Percentiles rank a stretch among this genome's conserved stretches.
Conservation (phyloP, 805 yeast species). For the Komagataella pastoris region DNA sequence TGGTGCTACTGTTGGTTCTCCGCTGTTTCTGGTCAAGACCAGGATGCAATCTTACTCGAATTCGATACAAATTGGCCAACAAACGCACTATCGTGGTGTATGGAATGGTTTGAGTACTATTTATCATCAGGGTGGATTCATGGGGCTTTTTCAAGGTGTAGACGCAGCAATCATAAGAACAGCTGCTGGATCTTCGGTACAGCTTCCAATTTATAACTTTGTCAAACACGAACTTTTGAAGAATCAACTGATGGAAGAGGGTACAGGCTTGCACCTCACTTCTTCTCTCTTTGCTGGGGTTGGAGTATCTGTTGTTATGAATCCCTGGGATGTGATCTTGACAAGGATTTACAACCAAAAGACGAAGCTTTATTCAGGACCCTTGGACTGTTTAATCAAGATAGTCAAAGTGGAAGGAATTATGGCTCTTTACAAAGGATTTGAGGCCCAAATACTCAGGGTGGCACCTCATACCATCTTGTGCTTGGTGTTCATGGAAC, state of each 20-base stretch:
- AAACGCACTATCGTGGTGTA: constrained; percentile 69
- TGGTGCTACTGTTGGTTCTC: constrained; percentile 86
- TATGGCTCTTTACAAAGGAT: constrained; percentile 83
- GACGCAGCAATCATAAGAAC: constrained; percentile 93
- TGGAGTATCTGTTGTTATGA: constrained; percentile 92
- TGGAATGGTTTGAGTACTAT: constrained; percentile 57
- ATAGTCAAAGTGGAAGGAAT: constrained; percentile 79
- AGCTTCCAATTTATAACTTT: constrained; percentile 78
- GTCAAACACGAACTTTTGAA: constrained; percentile 52
- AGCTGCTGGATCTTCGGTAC: constrained; percentile 92
- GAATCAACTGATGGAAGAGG: constrained; percentile 40
- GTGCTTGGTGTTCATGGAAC: constrained; percentile 91
- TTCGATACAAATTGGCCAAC: constrained; percentile 67
- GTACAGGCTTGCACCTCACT: constrained; percentile 56
- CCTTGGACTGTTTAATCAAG: constrained; percentile 78
- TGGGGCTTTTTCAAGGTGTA: constrained; percentile 79
- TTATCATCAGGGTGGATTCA: constrained; percentile 53
- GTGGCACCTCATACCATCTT: constrained; percentile 91
- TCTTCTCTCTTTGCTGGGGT: constrained; percentile 75
- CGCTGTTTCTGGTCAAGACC: constrained; percentile 84
- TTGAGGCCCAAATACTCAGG: constrained; percentile 83
- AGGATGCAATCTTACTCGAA: constrained; percentile 89
- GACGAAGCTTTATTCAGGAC: constrained; percentile 76
- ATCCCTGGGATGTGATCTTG: constrained; percentile 92
- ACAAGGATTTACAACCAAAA: constrained; percentile 93